These are phyloP conservation scores for Medicago lupulina DNA, from an alignment of 306 rosid genomes.

Conservation along the genomic window DNA sequence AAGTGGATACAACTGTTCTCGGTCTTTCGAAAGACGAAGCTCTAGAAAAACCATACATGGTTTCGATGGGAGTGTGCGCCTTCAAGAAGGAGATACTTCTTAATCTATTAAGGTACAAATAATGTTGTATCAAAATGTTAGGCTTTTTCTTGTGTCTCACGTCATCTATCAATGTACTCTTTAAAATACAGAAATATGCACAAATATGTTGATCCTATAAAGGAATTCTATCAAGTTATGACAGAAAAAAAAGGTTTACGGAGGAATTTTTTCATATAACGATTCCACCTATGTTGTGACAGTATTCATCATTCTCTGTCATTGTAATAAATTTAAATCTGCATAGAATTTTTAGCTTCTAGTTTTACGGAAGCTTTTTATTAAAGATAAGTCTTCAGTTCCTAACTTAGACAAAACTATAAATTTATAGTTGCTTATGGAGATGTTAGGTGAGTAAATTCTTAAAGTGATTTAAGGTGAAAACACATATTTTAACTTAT, in stretches of 20 bases:
- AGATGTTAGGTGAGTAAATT: no score
- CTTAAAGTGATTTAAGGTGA: no score
- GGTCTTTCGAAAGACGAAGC: slow-evolving; percentile 87
- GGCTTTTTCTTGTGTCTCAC: slow-evolving; percentile 28
- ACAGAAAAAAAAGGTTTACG: not conserved
- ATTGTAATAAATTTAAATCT: not conserved
- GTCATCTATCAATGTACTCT: slow-evolving; percentile 56
- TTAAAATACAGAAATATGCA: slow-evolving; percentile 39
- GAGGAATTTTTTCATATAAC: no score
- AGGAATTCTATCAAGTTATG: slow-evolving; percentile 80
- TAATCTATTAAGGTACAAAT: slow-evolving; percentile 88
- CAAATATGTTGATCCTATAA: slow-evolving; percentile 30
- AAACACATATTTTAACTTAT: not conserved
- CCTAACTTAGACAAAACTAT: no score
- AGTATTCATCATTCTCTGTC: not conserved
- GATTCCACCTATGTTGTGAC: not conserved
- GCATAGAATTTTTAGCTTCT: no score
- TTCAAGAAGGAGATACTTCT: slow-evolving; percentile 97
- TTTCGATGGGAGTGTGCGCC: slow-evolving; percentile 97
- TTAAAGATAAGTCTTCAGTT: no score
- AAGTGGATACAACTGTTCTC: slow-evolving; percentile 88
- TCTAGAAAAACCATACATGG: slow-evolving; percentile 84
- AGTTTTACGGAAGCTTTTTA: no score
- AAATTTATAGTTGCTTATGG: no score
- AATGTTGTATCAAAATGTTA: not conserved